These are phyloP conservation scores for Microsporum ferrugineum DNA, from an alignment of 2,329 filamentous ascomycete genomes.

Conservation along the genomic window DNA sequence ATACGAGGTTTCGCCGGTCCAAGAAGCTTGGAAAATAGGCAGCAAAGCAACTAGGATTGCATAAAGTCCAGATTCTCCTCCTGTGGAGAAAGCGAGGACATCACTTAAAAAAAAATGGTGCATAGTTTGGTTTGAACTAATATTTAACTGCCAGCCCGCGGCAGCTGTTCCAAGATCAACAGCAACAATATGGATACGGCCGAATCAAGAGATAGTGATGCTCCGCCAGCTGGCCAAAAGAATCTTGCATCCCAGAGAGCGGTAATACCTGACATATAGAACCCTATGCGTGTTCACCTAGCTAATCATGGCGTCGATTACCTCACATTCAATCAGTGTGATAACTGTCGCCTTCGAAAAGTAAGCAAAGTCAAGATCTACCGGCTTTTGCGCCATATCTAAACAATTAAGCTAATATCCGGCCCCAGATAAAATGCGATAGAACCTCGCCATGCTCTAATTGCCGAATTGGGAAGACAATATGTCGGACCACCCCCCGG, in stretches of 20 bases:
- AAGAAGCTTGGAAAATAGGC: constrained; percentile 4
- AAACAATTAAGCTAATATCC: background rate
- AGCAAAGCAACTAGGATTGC: background rate
- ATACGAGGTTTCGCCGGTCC: background rate
- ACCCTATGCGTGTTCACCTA: background rate
- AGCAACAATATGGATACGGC: background rate
- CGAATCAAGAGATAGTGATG: constrained; percentile 2
- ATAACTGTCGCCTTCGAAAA: constrained; percentile 15
- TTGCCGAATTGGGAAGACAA: constrained; percentile 10
- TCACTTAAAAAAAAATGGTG: background rate
- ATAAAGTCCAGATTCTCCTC: background rate
- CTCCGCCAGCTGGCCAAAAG: background rate
- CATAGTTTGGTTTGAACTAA: background rate
- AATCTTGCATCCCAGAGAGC: background rate
- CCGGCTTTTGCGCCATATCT: background rate
- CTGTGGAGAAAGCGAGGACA: background rate
- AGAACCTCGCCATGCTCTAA: constrained; percentile 15
- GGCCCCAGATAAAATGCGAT: constrained; percentile 15
- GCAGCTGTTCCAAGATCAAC: background rate
- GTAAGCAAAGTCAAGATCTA: constrained; percentile 3
- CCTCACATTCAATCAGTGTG: constrained; percentile 9
- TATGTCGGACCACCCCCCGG: constrained; percentile 13
- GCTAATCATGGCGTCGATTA: background rate
- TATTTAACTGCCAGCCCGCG: background rate
- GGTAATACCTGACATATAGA: background rate